Base-by-base conservation (phyloP, 2,329 filamentous ascomycete species). In the Metarhizium humberi region DNA sequence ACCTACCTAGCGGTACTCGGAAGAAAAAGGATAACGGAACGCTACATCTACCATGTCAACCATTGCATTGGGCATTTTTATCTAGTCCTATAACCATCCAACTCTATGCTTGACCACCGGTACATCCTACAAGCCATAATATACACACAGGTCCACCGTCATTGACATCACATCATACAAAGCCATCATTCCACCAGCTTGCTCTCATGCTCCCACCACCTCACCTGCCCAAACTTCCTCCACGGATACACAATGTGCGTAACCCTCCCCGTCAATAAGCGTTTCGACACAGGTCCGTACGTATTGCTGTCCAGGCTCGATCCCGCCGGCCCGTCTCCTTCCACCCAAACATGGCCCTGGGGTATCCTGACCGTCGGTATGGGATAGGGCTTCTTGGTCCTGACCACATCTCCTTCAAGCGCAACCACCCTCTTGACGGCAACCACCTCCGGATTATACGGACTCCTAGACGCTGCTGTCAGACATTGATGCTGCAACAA, bases 341-440 rank as follows among this genome's bases (percentile, higher is more conserved):
- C 92, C 1, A 99, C 84, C 94, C 94, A 99, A 32, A 97, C 79
- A 73, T 97, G 92, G 18, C 90, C 90, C 59, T 79, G 79, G 5
- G 92, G 92, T 25, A 99, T 81, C 59, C 79, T 78, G 49, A 88
- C 74, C 8, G 70, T 76, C 1, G 73, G 62, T 16, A 77, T 68
- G 8, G 81, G 78, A 66, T 84, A 87, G 18, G 84, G 84, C 53
- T 75, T 69, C 56, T 81, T 78, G 45, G 88, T 87, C 55, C 75
- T 77, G 34, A 97, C 82, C 1, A 82, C 75, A 66, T 97, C 92
- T 10, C 92, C 91, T 53, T 87, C 85, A 4, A 96, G 65, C 0
- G 82, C 94, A 30, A 96, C 78, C 11, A 99, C 80, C 45, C 94
- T 79, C 74, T 99, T 99, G 38, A 96, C 82, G 0, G 83, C 83